A percentile compares a stretch with the other conserved stretches of the same genome.
Conservation (phyloP, 495 filamentous ascomycete genomes). For the Staphylotrichum longicolle region DNA sequence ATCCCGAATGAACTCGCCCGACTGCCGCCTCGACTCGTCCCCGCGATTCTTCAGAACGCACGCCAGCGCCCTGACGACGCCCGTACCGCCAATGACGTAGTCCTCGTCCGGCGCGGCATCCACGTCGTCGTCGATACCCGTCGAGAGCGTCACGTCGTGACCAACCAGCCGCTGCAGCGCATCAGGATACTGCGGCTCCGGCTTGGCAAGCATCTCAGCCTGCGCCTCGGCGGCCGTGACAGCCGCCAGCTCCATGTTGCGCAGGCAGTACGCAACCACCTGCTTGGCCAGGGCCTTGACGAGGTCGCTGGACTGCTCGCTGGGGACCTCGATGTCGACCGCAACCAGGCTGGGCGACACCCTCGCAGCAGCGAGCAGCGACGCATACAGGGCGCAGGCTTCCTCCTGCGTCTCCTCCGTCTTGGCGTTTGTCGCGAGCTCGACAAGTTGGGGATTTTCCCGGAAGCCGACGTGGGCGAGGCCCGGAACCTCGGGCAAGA, state of each 20-base stretch:
- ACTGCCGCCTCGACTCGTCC: constrained; percentile 52
- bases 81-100: constrained; percentile 93
- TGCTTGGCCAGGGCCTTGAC: constrained; percentile 91
- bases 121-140: constrained; percentile 59
- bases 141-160: constrained; percentile 58
- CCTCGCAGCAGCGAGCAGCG: constrained; percentile 81
- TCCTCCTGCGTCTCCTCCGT: constrained; percentile 80
- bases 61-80: constrained; percentile 88
- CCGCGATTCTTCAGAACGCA: constrained; percentile 80
- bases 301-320: constrained; percentile 72
- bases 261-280: constrained; percentile 87
- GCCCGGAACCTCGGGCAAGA: constrained; percentile 78
- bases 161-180: constrained; percentile 56
- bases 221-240: constrained; percentile 22
- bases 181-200: constrained; percentile 50
- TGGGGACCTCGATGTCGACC: constrained; percentile 87
- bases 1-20: constrained; percentile 45
- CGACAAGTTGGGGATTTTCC: constrained; percentile 71
- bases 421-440: constrained; percentile 60
- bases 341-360: constrained; percentile 81
- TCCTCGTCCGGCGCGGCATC: constrained; percentile 82
- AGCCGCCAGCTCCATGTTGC: constrained; percentile 67
- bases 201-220: constrained; percentile 33
- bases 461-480: constrained; percentile 85
- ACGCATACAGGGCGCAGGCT: constrained; percentile 89